Evolutionary conservation across 192 early-diverging fungal species (phyloP).

Genomic region (Gonapodya sp.): DNA sequence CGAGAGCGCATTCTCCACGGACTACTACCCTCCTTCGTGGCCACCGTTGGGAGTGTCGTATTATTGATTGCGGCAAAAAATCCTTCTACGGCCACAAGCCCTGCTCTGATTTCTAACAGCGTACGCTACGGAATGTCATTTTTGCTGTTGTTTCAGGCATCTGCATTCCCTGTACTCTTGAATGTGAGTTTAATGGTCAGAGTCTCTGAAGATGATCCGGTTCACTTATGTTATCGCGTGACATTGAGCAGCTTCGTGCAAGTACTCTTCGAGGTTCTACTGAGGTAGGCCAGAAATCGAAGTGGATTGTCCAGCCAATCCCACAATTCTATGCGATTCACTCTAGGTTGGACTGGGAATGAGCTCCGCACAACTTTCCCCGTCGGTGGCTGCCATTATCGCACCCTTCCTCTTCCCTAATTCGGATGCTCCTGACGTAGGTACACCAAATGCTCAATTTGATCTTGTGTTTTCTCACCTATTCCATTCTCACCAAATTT

Average conservation of each 20-base stretch:
- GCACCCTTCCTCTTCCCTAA: slow-evolving; percentile 10
- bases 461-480: too few relatives aligned
- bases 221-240: not conserved
- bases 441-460: too few relatives aligned
- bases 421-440: not conserved
- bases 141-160: not conserved
- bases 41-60: not conserved
- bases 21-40: not conserved
- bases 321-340: too few relatives aligned
- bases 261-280: not conserved
- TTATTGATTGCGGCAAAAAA: not conserved
- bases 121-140: not conserved
- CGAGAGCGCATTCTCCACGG: not conserved
- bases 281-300: too few relatives aligned
- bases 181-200: not conserved
- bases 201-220: not conserved
- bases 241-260: not conserved
- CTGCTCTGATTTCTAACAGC: not conserved
- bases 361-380: not conserved
- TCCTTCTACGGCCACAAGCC: not conserved
- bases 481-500: too few relatives aligned
- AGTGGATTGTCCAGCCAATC: too few relatives aligned
- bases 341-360: not conserved
- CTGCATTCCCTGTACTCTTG: not conserved
- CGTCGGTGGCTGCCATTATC: not conserved